Evolutionary conservation across 2,329 filamentous ascomycete species (phyloP), one percentile per base, ranked within the genome.

Genomic region (Colletotrichum sansevieriae): DNA sequence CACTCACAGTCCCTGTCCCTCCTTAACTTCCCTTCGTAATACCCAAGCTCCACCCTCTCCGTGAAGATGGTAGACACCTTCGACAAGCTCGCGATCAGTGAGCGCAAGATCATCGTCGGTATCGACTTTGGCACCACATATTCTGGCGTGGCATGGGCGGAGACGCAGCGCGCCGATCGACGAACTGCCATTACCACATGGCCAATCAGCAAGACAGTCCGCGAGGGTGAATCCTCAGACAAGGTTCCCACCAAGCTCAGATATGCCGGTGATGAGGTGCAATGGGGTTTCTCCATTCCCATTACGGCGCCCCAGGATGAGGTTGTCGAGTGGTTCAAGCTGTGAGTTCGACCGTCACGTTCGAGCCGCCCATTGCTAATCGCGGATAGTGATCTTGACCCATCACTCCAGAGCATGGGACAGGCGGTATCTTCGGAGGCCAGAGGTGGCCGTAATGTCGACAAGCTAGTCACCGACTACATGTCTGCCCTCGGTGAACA

Each of bases 61-160:
- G 2, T 20, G 15, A 39, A 61, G 7, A 4, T 51, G 39, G 80
- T 81, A 79, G 78, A 81, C 15, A 29, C 9, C 20, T 79, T 80
- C 41, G 77, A 80, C 43, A 76, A 75, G 58, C 74, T 80, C 56
- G 74, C 73, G 33, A 72, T 76, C 46, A 73, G 71, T 29, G 78
- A 79, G 25, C 78, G 80, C 72, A 83, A 79, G 73, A 82, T 87
- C 69, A 80, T 87, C 59, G 80, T 87, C 70, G 85, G 83, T 20
- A 83, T 88, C 67, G 85, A 88, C 73, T 87, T 88, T 72, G 85
- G 86, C 29, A 88, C 85, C 12, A 88, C 86, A 4, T 88, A 84
- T 73, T 86, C 85, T 13, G 85, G 84, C 35, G 78, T 87, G n/a
- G 83, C 84, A 35, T 88, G 84, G 83, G 82, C 82, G 47, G 80